These are phyloP conservation scores for Exsudoporus frostii DNA, from an alignment of 768 basidiomycete species.

Conservation along the genomic window DNA sequence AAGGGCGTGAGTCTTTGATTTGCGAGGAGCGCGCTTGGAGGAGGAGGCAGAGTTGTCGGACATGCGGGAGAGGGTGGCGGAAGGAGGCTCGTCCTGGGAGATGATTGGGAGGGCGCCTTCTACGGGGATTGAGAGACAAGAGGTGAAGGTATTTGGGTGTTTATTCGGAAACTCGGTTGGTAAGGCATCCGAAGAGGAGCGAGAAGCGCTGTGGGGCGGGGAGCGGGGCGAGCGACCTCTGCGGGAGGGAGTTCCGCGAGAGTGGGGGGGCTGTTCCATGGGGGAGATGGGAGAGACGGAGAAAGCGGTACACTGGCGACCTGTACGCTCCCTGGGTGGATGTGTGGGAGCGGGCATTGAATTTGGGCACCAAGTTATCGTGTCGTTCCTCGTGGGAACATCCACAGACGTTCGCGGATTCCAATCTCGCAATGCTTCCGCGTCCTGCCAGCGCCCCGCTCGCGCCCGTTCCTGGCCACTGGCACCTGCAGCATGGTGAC, in stretches of 20 bases:
- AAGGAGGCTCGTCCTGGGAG: constrained; percentile 39
- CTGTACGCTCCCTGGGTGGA: constrained; percentile 26
- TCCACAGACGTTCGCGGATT: constrained; percentile 33
- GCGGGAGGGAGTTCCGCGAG: constrained; percentile 60
- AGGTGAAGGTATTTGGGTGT: constrained; percentile 47
- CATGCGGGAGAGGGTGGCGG: constrained; percentile 31
- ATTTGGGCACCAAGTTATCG: constrained; percentile 40
- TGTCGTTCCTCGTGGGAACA: constrained; percentile 36
- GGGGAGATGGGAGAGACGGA: constrained; percentile 38
- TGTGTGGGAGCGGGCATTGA: constrained; percentile 41
- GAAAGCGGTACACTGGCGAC: constrained; percentile 10
- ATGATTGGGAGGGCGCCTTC: constrained; percentile 70
- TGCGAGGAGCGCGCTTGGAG: constrained; percentile 73
- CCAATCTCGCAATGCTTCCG: constrained; percentile 32
- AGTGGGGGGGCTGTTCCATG: constrained; percentile 41
- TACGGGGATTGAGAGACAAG: constrained; percentile 75
- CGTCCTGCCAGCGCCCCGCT: constrained; percentile 31
- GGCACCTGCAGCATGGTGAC: no score
- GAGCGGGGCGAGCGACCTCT: constrained; percentile 61
- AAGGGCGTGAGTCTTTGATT: constrained; percentile 87
- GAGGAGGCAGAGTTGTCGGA: constrained; percentile 41
- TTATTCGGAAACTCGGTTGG: constrained; percentile 51
- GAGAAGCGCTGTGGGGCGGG: constrained; percentile 42
- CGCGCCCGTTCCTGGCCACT: constrained; percentile 16
- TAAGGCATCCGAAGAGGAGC: constrained; percentile 40